Evolutionary conservation across 176 grass and related monocot species (phyloP), one percentile per base, ranked within the genome.

Genomic region (Typha latifolia): DNA sequence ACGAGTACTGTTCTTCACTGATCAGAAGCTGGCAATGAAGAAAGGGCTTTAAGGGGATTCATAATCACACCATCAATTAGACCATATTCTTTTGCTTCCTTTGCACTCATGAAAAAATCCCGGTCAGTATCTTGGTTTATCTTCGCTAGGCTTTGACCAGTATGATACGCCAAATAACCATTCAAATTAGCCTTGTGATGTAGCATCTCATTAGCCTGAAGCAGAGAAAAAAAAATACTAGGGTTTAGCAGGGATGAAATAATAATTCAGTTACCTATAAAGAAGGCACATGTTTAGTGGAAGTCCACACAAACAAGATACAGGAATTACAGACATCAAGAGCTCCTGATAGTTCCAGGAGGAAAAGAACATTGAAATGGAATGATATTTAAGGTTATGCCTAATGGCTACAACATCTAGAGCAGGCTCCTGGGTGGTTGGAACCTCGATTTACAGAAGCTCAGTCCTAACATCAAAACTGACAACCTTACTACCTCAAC

Each of bases 11-110:
- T 7, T 2, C 6, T 57, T 34, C 37, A 26, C 73, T 83, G 82
- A 73, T 81, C 68, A 51, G 76, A 80, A 57, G 79, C 52, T 72
- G 88, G 72, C 62, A 88, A 80, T 24, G 88, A 72, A 70, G 83
- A 72, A 62, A 91, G 74, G 4, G 88, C 88, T 80, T 96, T 96
- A 26, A 96, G 80, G 3, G 88, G 85, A 63, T 96, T 91, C 72
- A 77, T 80, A 67, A 96, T 84, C 20, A 96, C 76, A 47, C 84
- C 82, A 66, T 97, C 93, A 11, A 92, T 89, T 55, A 97, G 75
- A 7, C 93, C 93, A 48, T 92, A 97, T 27, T 92, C 83, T 49
- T 97, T 97, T 12, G 93, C 93, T 67, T 97, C 93, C 66, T 97
- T 89, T 5, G 85, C 88, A 21, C 93, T 97, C 93, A 92, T 89